Conservation (phyloP, 495 filamentous ascomycete species). For the Penicillium tannophilum region DNA sequence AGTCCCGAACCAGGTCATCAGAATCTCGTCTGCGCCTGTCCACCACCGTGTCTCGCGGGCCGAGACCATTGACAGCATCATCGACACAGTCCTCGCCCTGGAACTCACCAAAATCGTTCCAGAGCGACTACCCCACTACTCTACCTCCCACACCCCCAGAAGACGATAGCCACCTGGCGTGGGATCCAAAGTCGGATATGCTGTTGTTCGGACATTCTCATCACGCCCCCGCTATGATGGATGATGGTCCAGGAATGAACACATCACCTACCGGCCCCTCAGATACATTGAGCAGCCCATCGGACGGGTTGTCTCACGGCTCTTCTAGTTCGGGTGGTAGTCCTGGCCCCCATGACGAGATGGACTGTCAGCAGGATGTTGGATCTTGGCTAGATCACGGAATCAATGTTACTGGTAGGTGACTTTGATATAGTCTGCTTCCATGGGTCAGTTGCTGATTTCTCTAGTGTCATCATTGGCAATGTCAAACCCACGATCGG, state of each 20-base stretch:
- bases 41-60: slow-evolving; percentile 36
- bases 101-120: slow-evolving; percentile 30
- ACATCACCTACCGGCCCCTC: slow-evolving; percentile 29
- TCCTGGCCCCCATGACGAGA: slow-evolving; percentile 39
- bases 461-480: slow-evolving; percentile 40
- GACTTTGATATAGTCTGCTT: neutral
- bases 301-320: slow-evolving; percentile 38
- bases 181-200: slow-evolving; percentile 41
- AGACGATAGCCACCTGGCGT: slow-evolving; percentile 45
- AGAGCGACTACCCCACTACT: slow-evolving; percentile 39
- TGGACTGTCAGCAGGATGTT: slow-evolving; percentile 41
- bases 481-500: slow-evolving; percentile 36
- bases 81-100: slow-evolving; percentile 25
- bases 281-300: slow-evolving; percentile 38
- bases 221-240: slow-evolving; percentile 36
- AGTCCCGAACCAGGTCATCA: slow-evolving; percentile 37
- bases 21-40: slow-evolving; percentile 43
- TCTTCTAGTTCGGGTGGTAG: slow-evolving; percentile 43
- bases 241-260: slow-evolving; percentile 40
- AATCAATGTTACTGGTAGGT: slow-evolving; percentile 46
- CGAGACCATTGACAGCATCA: slow-evolving; percentile 36
- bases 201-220: slow-evolving; percentile 34
- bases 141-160: slow-evolving; percentile 48
- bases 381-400: slow-evolving; percentile 49
- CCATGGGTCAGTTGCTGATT: slow-evolving; percentile 14